Percentiles rank a stretch among this genome's conserved stretches.
Conservation (phyloP, 2,329 filamentous ascomycete species). For the Neoarthrinium moseri region DNA sequence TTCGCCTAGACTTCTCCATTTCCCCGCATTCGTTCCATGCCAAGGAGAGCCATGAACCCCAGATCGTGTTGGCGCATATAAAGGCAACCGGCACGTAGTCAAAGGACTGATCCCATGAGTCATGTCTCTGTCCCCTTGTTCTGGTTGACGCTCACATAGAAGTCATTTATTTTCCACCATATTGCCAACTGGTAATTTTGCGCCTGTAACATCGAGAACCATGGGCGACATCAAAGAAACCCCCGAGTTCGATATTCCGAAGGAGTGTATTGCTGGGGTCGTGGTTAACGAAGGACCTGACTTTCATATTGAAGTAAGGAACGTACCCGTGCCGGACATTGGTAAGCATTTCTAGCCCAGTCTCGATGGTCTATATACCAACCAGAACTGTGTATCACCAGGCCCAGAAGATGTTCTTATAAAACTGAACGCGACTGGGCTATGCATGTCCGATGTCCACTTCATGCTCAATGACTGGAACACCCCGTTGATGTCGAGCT, state of each 20-base stretch:
- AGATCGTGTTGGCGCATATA: too few relatives aligned
- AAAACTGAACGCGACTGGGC: conserved; percentile 15
- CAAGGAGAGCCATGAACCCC: too few relatives aligned
- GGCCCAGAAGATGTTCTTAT: conserved; percentile 18
- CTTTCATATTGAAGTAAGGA: conserved; percentile 44
- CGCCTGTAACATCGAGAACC: too few relatives aligned
- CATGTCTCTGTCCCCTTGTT: too few relatives aligned
- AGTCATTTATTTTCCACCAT: too few relatives aligned
- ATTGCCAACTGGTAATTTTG: too few relatives aligned
- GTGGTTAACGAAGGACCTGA: conserved; percentile 48
- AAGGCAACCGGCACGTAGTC: too few relatives aligned
- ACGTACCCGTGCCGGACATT: conserved; percentile 46
- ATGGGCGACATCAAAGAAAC: neutral
- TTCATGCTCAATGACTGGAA: conserved; percentile 16
- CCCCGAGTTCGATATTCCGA: conserved; percentile 35
- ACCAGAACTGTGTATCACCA: neutral
- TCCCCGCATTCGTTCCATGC: too few relatives aligned
- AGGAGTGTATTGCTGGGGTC: conserved; percentile 48
- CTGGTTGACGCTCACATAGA: too few relatives aligned
- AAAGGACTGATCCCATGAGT: too few relatives aligned
- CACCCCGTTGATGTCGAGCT: conserved; percentile 12
- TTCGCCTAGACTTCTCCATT: too few relatives aligned
- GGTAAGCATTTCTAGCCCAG: conserved; percentile 39
- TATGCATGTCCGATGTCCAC: conserved; percentile 18
- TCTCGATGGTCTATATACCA: neutral